phyloP scores from a whole-genome alignment of 495 filamentous ascomycete species.

The Corynascus novoguineensis region DNA sequence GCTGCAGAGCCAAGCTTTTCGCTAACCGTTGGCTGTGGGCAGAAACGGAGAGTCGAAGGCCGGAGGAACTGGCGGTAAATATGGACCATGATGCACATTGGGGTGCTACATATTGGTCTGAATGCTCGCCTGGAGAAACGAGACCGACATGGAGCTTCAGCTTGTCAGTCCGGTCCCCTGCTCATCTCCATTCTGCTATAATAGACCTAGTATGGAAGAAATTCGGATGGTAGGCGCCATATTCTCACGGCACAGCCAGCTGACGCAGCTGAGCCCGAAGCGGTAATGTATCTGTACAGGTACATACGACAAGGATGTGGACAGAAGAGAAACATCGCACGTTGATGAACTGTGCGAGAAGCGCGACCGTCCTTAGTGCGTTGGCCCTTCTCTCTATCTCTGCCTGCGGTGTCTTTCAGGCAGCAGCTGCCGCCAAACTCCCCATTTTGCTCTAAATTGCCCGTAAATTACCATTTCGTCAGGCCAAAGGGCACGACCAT shows the following conservation, averaged over 20 bases:
- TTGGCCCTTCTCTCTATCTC: neutral
- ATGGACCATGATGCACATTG: neutral
- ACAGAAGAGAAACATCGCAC: no score
- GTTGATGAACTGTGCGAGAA: no score
- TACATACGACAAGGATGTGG: no score
- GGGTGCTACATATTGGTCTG: no score
- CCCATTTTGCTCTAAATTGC: neutral
- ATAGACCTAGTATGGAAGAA: no score
- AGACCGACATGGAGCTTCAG: no score
- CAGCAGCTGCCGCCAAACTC: constrained; percentile 11
- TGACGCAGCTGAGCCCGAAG: neutral
- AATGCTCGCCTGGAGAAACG: no score
- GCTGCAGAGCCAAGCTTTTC: neutral
- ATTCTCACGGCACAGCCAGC: no score
- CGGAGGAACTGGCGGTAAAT: neutral
- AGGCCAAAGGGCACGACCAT: neutral
- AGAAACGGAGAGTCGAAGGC: neutral
- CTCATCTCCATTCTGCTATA: no score
- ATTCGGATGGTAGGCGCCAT: no score
- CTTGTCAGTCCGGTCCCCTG: no score
- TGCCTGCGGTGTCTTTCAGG: constrained; percentile 17
- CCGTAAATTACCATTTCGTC: neutral
- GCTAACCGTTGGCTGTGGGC: neutral
- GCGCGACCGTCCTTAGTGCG: neutral
- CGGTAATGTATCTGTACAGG: neutral